phyloP scores from a whole-genome alignment of 2,329 filamentous ascomycete genomes.

The Tolypocladium endophyticum region DNA sequence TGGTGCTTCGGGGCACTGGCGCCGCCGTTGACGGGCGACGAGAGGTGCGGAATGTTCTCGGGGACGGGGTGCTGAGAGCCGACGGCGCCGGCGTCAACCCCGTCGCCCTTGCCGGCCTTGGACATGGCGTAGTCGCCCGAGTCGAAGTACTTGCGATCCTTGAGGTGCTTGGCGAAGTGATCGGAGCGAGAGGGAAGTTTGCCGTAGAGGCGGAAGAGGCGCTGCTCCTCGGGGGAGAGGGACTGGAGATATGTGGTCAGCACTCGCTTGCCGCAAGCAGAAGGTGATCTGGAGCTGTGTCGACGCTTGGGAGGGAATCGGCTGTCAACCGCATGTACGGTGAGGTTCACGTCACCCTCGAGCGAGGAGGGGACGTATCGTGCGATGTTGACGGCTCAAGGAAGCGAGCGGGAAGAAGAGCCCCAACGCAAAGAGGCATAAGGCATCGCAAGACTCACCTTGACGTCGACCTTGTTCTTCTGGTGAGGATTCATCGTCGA shows the following conservation, averaged over 20 bases:
- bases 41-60: conserved; percentile 88
- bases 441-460: conserved; percentile 69
- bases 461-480: conserved; percentile 97
- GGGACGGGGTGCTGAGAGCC: conserved; percentile 91
- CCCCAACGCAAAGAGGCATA: neutral
- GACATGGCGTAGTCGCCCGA: conserved; percentile 92
- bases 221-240: conserved; percentile 88
- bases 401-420: neutral
- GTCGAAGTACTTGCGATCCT: conserved; percentile 99
- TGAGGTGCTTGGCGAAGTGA: conserved; percentile 94
- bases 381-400: neutral
- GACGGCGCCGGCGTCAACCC: conserved; percentile 85
- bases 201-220: conserved; percentile 92
- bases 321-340: neutral
- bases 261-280: neutral
- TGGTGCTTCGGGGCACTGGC: conserved; percentile 25
- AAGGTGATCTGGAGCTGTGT: neutral
- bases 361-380: neutral
- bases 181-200: conserved; percentile 96
- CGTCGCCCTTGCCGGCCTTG: conserved; percentile 93
- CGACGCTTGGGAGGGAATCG: neutral
- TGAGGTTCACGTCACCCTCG: neutral
- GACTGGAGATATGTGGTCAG: conserved; percentile 44
- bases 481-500: conserved; percentile 82
- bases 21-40: conserved; percentile 45